phyloP scores from a whole-genome alignment of 495 filamentous ascomycete genomes.

The Penicillium argentinense region DNA sequence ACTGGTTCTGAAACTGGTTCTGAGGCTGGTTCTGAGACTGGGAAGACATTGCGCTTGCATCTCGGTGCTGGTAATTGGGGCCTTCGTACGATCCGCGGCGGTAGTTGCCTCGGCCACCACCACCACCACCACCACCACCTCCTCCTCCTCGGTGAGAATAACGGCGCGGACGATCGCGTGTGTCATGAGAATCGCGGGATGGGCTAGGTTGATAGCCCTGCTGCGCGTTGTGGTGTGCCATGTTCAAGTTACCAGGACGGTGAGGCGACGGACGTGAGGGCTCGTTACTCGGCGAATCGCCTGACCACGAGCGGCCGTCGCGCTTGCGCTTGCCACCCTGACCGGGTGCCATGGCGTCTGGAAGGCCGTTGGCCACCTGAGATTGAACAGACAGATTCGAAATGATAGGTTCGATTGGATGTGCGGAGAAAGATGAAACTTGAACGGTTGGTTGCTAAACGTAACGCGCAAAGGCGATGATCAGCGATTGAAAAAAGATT shows the following conservation, averaged over 20 bases:
- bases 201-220: slow-evolving; percentile 32
- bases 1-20: no score
- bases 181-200: slow-evolving; percentile 42
- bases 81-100: slow-evolving; percentile 31
- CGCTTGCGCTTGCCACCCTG: slow-evolving; percentile 60
- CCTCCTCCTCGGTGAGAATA: slow-evolving; percentile 41
- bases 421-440: no score
- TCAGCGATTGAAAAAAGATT: slow-evolving; percentile 14
- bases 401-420: slow-evolving; percentile 42
- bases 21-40: slow-evolving; percentile 32
- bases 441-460: no score
- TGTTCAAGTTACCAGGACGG: slow-evolving; percentile 57
- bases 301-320: slow-evolving; percentile 51
- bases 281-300: slow-evolving; percentile 50
- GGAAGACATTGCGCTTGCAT: slow-evolving; percentile 38
- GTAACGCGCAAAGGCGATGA: background rate
- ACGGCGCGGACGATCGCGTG: slow-evolving; percentile 45
- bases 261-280: slow-evolving; percentile 61
- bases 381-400: no score
- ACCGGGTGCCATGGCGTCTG: slow-evolving; percentile 50
- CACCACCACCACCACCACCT: no score
- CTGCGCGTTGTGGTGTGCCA: slow-evolving; percentile 52
- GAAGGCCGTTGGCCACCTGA: slow-evolving; percentile 20
- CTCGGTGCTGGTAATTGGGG: slow-evolving; percentile 32
- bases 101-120: slow-evolving; percentile 33